Base-by-base conservation (phyloP, 441 rosid species). In the Geranium incanum region DNA sequence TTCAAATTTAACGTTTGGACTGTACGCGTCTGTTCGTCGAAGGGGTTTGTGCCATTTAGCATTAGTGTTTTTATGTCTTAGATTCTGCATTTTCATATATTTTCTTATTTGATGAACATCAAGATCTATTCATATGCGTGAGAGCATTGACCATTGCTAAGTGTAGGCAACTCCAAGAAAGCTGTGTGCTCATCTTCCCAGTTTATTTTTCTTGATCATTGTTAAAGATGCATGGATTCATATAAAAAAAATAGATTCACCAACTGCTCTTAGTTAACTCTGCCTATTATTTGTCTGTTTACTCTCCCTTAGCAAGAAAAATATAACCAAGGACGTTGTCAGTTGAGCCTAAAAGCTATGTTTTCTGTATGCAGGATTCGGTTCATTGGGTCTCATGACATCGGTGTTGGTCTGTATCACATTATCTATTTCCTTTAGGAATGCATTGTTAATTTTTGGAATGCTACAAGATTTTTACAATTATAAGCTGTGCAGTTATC, bases 301-400 rank as follows among this genome's bases (percentile, higher is more conserved):
- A 55, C 21, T 55, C 21, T 55, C 19, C 21, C 19, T 15, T 55
- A 15, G 62, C 19, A 55, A n/a, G 8, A 55, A 55, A 55, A n/a
- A n/a, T 15, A n/a, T 6, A 15, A 55, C 52, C 2, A 45, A 15
- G 19, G 1, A 55, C 3, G 5, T 15, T 16, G 21, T 55, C 6
- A 55, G 15, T 55, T 15, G 62, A 69, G 9, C 65, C 77, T 81
- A 63, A 85, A 66, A 1, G 9, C 59, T 15, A 28, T 74, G 70
- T 70, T 70, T 33, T 52, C 19, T 37, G 21, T 72, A 18, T 85
- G 83, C 88, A 94, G 99, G 99, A 71, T 94, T 90, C 83, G 99
- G 97, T 62, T 92, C 99, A 12, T 78, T 94, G 85, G 99, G 97
- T 72, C 93, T 94, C 73, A 94, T 94, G 99, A 86, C 92, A 67